Evolutionary conservation across 305 asterid species (phyloP), one percentile per base, ranked within the genome.

Genomic region (Fraxinus sp.): DNA sequence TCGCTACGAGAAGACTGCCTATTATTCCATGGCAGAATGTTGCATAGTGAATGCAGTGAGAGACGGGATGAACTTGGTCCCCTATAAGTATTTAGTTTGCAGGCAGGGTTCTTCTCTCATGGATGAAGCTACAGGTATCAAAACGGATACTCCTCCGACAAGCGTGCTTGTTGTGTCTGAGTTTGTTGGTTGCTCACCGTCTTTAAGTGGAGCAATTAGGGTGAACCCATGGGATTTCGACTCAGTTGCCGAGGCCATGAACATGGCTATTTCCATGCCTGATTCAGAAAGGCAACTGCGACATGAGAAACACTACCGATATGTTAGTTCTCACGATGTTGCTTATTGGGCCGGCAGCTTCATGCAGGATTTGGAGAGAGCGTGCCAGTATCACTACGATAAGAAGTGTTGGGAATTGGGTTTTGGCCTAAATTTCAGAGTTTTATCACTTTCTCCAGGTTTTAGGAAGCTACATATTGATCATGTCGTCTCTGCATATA

Each of bases 11-110:
- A 83, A 83, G 80, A 72, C 76, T 72, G 86, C 86, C 3, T 83
- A 83, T 57, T 83, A 78, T 75, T 74, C 80, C n/a, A 35, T 83
- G 70, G 86, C 86, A 11, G 86, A 83, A 37, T 83, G 86, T 79
- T 83, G 86, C 39, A 71, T 83, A 43, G 82, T 83, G 16, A 83
- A 77, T 32, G 85, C 85, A 8, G 85, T 83, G 41, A 77, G 82
- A 14, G 85, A 83, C 10, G 85, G 85, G 79, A 83, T 83, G 85
- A 83, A 83, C 79, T 83, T 83, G 78, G 85, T 83, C 18, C 85
- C 85, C 0, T 83, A 83, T 71, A 77, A 83, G 75, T 83, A 83
- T 46, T 71, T 83, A 26, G 79, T 83, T 33, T 83, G 85, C 82
- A 83, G 85, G 70, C 85, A 83, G 57, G 85, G 82, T 4, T 83